Percentiles rank a stretch among this genome's conserved stretches.
These are phyloP conservation scores for Pneumocystis canis DNA, from an alignment of 1,139 yeast genomes.

Conservation along the genomic window DNA sequence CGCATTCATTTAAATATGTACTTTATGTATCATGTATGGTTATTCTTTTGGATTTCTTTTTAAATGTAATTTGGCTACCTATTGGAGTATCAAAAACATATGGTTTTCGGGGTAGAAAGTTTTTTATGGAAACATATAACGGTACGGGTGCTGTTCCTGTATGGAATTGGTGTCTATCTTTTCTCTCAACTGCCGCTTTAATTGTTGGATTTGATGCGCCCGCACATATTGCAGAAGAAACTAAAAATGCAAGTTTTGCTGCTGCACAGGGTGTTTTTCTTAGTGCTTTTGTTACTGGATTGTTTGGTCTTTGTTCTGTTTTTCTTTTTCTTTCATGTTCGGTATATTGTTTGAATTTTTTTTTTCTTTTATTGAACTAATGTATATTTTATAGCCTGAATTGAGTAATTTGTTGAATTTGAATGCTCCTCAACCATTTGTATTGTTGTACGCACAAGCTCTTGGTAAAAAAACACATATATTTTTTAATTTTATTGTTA, in stretches of 20 bases:
- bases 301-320: conserved; percentile 36
- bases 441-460: conserved; percentile 19
- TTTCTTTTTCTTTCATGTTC: conserved; percentile 37
- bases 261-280: conserved; percentile 45
- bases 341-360: not conserved
- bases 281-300: conserved; percentile 40
- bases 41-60: conserved; percentile 18
- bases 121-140: conserved; percentile 46
- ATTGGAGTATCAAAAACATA: conserved; percentile 20
- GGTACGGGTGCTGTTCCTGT: conserved; percentile 38
- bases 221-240: conserved; percentile 56
- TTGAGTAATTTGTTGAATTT: conserved; percentile 27
- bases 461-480: conserved; percentile 20
- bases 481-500: conserved; percentile 17
- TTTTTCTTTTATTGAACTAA: not conserved
- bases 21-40: conserved; percentile 17
- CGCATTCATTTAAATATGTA: conserved; percentile 15
- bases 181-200: conserved; percentile 20
- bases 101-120: conserved; percentile 35
- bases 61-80: conserved; percentile 21
- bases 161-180: conserved; percentile 20
- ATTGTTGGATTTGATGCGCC: conserved; percentile 44
- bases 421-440: conserved; percentile 21
- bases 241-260: conserved; percentile 39
- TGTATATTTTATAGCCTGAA: conserved; percentile 22